Evolutionary conservation across 1,284 basidiomycete genomes (phyloP).

Genomic region (Trichosporon faecale): DNA sequence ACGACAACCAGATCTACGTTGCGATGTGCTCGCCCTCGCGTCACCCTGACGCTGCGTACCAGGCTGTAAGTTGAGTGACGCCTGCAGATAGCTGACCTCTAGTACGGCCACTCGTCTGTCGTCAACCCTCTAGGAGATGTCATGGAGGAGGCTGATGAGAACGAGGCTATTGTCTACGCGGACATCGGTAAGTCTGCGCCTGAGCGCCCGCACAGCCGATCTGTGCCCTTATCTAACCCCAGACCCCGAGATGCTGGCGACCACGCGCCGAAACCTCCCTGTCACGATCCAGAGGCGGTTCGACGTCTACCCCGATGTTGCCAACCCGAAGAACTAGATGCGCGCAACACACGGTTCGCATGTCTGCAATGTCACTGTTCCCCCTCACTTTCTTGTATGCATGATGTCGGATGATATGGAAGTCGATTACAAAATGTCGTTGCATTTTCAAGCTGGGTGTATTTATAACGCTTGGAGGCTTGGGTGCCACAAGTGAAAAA

Average conservation of each 20-base stretch:
- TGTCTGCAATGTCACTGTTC: constrained; percentile 6
- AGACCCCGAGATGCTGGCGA: constrained; percentile 70
- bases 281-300: constrained; percentile 85
- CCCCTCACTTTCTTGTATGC: constrained; percentile 10
- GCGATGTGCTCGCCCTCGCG: constrained; percentile 95
- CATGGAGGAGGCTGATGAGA: constrained; percentile 71
- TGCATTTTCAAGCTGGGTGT: background rate
- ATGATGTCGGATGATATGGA: background rate
- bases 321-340: constrained; percentile 21
- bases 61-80: constrained; percentile 63
- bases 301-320: constrained; percentile 81
- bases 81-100: constrained; percentile 9
- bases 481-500: constrained; percentile 10
- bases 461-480: background rate
- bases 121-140: constrained; percentile 86
- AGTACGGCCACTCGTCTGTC: constrained; percentile 89
- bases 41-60: constrained; percentile 73
- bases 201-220: background rate
- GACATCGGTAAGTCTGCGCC: constrained; percentile 65
- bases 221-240: constrained; percentile 13
- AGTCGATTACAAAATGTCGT: background rate
- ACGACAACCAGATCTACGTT: constrained; percentile 94
- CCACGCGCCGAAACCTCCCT: constrained; percentile 75
- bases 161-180: constrained; percentile 74
- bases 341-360: background rate